Evolutionary conservation across 2,329 filamentous ascomycete species (phyloP).

Genomic region (Fusarium phyllophilum): DNA sequence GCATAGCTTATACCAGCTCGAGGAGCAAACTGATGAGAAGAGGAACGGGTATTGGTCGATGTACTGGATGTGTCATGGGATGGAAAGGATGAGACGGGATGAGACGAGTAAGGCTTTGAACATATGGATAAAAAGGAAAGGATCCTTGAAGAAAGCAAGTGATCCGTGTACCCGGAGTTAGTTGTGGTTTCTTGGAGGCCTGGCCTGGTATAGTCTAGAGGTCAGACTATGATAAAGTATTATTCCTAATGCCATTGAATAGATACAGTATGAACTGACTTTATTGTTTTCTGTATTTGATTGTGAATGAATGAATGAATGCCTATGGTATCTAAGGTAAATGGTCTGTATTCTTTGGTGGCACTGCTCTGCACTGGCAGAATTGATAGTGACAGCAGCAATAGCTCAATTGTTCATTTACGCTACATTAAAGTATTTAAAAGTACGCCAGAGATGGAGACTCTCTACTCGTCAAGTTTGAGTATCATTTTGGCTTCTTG

Average conservation of each 20-base stretch:
- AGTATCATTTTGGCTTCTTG: background rate
- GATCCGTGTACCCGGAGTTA: conserved; percentile 38
- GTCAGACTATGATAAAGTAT: conserved; percentile 27
- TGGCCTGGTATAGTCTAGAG: conserved; percentile 10
- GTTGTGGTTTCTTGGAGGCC: conserved; percentile 21
- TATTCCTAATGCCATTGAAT: conserved; percentile 43
- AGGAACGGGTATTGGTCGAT: conserved; percentile 30
- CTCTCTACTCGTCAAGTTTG: too few relatives aligned
- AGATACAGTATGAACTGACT: conserved; percentile 32
- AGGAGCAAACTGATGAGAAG: conserved; percentile 25
- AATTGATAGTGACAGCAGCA: background rate
- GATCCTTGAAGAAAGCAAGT: conserved; percentile 28
- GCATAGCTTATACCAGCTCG: conserved; percentile 36
- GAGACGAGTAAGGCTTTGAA: conserved; percentile 16
- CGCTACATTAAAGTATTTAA: background rate
- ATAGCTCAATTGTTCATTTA: background rate
- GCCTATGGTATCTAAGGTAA: background rate
- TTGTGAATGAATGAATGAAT: background rate
- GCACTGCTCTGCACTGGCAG: background rate
- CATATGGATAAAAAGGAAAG: conserved; percentile 29
- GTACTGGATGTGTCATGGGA: conserved; percentile 31
- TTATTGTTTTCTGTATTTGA: background rate
- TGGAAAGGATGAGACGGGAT: background rate
- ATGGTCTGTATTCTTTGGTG: background rate
- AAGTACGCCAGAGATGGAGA: rapidly evolving